Evolutionary conservation across 345 rosid species (phyloP).

Genomic region (sweet orange (Citrus sinensis)): DVS_A1.0 CM039163.1:24875001-24875500

Average conservation of each 20-base stretch:
- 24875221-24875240: conserved; percentile 32
- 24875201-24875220: conserved; percentile 33
- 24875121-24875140: conserved; percentile 34
- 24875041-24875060: conserved; percentile 1
- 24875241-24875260: conserved; percentile 16
- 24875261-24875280: not conserved
- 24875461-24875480: not conserved
- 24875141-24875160: conserved; percentile 44
- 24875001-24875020: conserved; percentile 50
- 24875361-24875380: not conserved
- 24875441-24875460: not conserved
- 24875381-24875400: not conserved
- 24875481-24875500: not conserved
- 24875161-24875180: conserved; percentile 53
- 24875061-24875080: not conserved
- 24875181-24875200: conserved; percentile 31
- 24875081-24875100: not conserved
- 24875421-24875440: not conserved
- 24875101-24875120: conserved; percentile 29
- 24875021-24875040: conserved; percentile 23
- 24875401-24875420: not conserved
- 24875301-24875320: conserved; percentile 13
- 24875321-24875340: not conserved
- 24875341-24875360: not conserved
- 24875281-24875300: not conserved